Base-by-base conservation (phyloP, 495 filamentous ascomycete genomes). In the Letharia columbiana region DNA sequence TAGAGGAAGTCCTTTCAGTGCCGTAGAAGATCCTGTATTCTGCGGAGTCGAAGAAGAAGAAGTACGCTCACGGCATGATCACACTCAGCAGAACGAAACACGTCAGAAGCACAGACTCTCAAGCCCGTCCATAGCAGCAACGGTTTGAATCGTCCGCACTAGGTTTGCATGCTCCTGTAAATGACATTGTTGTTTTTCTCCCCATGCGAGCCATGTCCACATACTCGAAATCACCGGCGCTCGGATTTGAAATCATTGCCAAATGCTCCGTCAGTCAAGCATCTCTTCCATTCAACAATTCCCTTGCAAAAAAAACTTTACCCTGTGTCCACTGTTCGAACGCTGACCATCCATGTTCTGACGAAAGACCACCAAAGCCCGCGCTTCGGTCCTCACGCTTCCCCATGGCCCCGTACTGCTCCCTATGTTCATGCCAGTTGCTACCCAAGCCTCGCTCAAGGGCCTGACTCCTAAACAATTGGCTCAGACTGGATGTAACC, bases 381-480 rank as follows among this genome's bases (percentile, higher is more conserved):
- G 94, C 68, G 94, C 94, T n/a, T 91, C 92, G 63, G 86, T 87
- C 63, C 84, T 99, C 58, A 86, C 86, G 17, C 86, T 99, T 2
- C 94, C 94, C 45, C 95, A 98, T 84, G 94, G 94, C 70, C 81
- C 88, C 0, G 92, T 98, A 18, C 83, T 89, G 61, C 83, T 97
- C 15, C 94, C 94, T 3, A 86, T 97, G 33, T 99, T 98, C 76
- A 98, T 98, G 92, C 94, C 94, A 23, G 94, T 98, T 40, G 94
- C 95, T 23, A 98, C 94, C n/a, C 94, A 99, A 76, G 94, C 90
- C 1, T 92, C 93, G 0, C 79, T 99, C 41, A 99, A 99, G 74
- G 94, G 94, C 39, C 77, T 99, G 63, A 97, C 94, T 39, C 91
- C 92, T 3, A 88, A 93, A 68, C 94, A 99, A 71, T 79, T 99